Percentiles rank a stretch among this genome's conserved stretches.
These are phyloP conservation scores for Melanomma pulvis-pyrius DNA, from an alignment of 495 filamentous ascomycete genomes.

Conservation along the genomic window DNA sequence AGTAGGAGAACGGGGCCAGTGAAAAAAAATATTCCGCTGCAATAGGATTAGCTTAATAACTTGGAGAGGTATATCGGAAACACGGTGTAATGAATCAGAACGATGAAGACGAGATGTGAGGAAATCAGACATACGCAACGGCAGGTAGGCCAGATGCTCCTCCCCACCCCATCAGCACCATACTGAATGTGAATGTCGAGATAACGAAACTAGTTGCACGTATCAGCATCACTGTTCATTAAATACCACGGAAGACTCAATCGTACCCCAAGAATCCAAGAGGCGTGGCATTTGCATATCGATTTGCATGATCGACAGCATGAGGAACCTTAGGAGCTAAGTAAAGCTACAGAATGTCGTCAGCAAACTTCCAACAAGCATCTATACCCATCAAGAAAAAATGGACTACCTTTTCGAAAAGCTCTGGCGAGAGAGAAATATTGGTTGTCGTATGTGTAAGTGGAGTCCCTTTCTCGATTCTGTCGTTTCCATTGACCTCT, in stretches of 20 bases:
- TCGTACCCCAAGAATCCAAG: constrained; percentile 55
- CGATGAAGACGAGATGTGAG: background rate
- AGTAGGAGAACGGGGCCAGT: constrained; percentile 54
- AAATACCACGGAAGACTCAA: background rate
- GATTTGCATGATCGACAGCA: constrained; percentile 57
- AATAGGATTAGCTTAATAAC: background rate
- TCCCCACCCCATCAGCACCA: constrained; percentile 60
- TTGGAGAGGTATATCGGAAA: too few species aligned
- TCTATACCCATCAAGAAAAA: background rate
- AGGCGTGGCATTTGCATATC: constrained; percentile 48
- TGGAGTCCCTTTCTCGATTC: constrained; percentile 14
- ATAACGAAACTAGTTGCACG: constrained; percentile 50
- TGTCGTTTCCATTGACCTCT: background rate
- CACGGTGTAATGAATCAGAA: background rate
- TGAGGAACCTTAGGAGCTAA: constrained; percentile 57
- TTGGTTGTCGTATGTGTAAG: constrained; percentile 27
- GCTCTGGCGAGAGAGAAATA: constrained; percentile 52
- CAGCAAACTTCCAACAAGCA: background rate
- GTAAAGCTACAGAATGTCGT: constrained; percentile 48
- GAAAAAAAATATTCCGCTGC: constrained; percentile 60
- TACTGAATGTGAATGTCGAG: constrained; percentile 43
- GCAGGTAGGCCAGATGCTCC: constrained; percentile 52
- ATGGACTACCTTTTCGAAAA: constrained; percentile 55
- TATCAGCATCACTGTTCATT: background rate
- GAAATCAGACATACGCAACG: constrained; percentile 46